Percentiles rank a stretch among this genome's conserved stretches.
Evolutionary conservation across 2,329 filamentous ascomycete species (phyloP).

Genomic region (Eutypa lata): DNA sequence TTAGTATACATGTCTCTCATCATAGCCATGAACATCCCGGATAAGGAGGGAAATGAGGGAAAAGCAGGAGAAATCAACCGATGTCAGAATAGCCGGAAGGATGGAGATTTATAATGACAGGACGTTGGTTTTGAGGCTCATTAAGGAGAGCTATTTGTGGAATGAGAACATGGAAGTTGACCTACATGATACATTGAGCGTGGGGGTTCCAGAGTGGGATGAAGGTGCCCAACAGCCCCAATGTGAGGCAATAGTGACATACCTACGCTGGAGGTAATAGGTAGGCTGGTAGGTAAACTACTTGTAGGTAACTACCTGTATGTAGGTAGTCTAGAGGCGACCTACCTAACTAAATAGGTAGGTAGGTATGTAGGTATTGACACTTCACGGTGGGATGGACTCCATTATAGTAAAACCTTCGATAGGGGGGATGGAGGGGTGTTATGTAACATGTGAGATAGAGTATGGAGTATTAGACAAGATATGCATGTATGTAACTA

Average conservation of each 20-base stretch:
- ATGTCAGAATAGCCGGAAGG: conserved; percentile 1
- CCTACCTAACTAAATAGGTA: too few relatives aligned
- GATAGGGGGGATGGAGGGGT: not conserved
- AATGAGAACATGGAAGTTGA: conserved; percentile 29
- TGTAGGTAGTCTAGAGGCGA: too few relatives aligned
- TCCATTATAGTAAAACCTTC: not conserved
- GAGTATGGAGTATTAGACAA: too few relatives aligned
- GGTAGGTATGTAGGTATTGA: too few relatives aligned
- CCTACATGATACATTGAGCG: conserved; percentile 16
- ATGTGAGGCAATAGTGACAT: not conserved
- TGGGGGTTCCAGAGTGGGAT: conserved; percentile 27
- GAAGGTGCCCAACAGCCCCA: not conserved
- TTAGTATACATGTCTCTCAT: too few relatives aligned
- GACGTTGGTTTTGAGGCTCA: conserved; percentile 31
- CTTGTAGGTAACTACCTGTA: too few relatives aligned
- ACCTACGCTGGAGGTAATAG: too few relatives aligned
- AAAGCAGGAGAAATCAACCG: not conserved
- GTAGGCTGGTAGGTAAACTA: too few relatives aligned
- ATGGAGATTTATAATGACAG: conserved; percentile 12
- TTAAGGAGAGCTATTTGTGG: conserved; percentile 28
- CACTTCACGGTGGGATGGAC: not conserved
- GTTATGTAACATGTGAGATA: too few relatives aligned
- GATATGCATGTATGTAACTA: too few relatives aligned
- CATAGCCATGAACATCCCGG: not conserved
- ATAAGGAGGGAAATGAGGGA: not conserved